These are phyloP conservation scores for Anisogramma anomala DNA, from an alignment of 2,329 filamentous ascomycete species.

Conservation along the genomic window DNA sequence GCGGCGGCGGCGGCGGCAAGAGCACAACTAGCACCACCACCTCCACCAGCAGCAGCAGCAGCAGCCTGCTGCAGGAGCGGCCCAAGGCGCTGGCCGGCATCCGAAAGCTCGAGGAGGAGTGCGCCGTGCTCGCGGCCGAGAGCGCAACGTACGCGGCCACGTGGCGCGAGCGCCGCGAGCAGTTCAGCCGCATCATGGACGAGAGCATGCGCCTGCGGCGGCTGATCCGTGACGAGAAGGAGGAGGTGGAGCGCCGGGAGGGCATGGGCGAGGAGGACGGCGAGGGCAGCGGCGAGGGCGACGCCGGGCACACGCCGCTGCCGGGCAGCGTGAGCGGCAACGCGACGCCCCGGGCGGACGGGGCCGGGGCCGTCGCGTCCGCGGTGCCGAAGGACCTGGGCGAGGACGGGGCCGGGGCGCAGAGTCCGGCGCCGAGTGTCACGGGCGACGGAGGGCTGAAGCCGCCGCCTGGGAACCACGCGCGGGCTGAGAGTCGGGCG, in stretches of 20 bases:
- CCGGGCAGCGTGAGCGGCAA: constrained; percentile 39
- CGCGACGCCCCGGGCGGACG: constrained; percentile 38
- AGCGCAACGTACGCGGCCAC: constrained; percentile 69
- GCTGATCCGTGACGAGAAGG: constrained; percentile 87
- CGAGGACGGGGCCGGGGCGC: constrained; percentile 20
- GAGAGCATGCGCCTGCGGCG: constrained; percentile 79
- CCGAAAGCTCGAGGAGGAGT: constrained; percentile 76
- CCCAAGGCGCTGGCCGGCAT: constrained; percentile 71
- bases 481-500: constrained; percentile 28
- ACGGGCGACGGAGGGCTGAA: constrained; percentile 22
- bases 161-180: constrained; percentile 73
- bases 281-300: constrained; percentile 35
- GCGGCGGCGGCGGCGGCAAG: no score
- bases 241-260: constrained; percentile 79
- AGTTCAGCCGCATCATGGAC: constrained; percentile 80
- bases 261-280: constrained; percentile 63
- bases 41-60: no score
- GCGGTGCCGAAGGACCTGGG: constrained; percentile 15
- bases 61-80: constrained; percentile 51
- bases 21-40: no score
- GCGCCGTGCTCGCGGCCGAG: constrained; percentile 74
- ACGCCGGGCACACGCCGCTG: constrained; percentile 37
- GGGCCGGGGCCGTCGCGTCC: constrained; percentile 25
- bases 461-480: constrained; percentile 24
- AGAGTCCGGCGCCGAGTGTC: constrained; percentile 23